A percentile compares a stretch with the other conserved stretches of the same genome.
phyloP scores from a whole-genome alignment of 2,329 filamentous ascomycete genomes.

The Ceratocystis harringtonii region DNA sequence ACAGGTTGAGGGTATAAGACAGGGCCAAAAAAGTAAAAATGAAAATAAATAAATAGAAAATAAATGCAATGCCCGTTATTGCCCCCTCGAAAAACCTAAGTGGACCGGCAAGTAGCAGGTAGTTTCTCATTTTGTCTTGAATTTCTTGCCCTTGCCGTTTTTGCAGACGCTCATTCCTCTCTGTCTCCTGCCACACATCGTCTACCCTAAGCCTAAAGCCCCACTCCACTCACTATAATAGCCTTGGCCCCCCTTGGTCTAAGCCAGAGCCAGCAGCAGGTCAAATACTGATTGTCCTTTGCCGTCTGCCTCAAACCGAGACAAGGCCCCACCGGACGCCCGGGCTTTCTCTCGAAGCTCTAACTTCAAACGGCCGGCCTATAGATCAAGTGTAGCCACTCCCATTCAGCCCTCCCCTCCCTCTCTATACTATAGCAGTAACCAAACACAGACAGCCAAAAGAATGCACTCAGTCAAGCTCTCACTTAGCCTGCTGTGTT shows the following conservation, averaged over 20 bases:
- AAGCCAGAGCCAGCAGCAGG: background rate
- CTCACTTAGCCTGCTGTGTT: background rate
- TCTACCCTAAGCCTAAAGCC: background rate
- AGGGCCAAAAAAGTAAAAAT: background rate
- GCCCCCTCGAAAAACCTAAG: background rate
- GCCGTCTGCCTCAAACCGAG: constrained; percentile 2
- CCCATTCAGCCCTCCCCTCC: background rate
- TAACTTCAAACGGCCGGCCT: background rate
- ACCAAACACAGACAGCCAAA: too few relatives aligned
- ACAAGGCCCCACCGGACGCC: constrained; percentile 1
- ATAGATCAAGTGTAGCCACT: background rate
- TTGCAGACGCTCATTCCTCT: background rate
- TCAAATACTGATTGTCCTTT: background rate
- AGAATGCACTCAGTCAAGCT: background rate
- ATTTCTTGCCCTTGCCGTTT: background rate
- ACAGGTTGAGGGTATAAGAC: too few relatives aligned
- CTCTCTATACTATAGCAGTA: background rate
- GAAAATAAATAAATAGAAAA: background rate
- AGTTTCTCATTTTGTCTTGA: background rate
- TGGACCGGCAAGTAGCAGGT: too few relatives aligned
- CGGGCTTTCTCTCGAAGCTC: background rate
- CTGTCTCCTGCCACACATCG: background rate
- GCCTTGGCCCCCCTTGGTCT: background rate
- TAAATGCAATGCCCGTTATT: background rate
- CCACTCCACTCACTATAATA: background rate